Evolutionary conservation across 495 filamentous ascomycete genomes (phyloP).

Genomic region (Aspergillus mulundensis): DNA sequence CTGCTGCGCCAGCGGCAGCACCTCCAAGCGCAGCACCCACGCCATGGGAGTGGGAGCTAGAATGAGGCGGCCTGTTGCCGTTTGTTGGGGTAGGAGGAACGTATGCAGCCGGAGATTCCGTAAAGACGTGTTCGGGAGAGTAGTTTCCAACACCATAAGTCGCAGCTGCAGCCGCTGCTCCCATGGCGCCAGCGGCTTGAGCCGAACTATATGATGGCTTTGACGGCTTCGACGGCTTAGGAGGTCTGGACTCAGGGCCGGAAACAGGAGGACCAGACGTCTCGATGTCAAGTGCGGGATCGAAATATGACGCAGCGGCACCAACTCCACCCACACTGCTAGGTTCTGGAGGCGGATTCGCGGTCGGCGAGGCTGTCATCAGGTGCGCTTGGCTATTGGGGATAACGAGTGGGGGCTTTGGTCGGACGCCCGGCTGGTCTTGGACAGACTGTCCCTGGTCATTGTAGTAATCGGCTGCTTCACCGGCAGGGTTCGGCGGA

Average conservation of each 20-base stretch:
- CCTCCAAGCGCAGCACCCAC: constrained; percentile 37
- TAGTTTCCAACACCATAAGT: constrained; percentile 26
- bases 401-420: constrained; percentile 49
- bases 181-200: constrained; percentile 22
- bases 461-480: constrained; percentile 64
- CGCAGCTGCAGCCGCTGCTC: constrained; percentile 23
- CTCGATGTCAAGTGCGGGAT: constrained; percentile 16
- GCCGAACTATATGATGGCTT: constrained; percentile 7
- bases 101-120: constrained; percentile 21
- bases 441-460: constrained; percentile 61
- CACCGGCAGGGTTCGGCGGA: constrained; percentile 52
- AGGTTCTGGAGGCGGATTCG: constrained; percentile 49
- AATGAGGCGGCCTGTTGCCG: constrained; percentile 24
- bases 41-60: constrained; percentile 23
- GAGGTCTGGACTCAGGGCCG: constrained; percentile 21
- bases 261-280: constrained; percentile 13
- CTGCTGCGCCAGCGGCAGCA: constrained; percentile 45
- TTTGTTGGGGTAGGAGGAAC: constrained; percentile 15
- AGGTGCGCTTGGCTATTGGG: constrained; percentile 48
- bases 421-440: constrained; percentile 58
- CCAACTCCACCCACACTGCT: constrained; percentile 47
- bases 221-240: constrained; percentile 28
- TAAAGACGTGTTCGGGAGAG: constrained; percentile 17
- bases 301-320: constrained; percentile 49
- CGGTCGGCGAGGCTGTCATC: constrained; percentile 44